A percentile compares a stretch with the other conserved stretches of the same genome.
Evolutionary conservation across 345 rosid genomes (phyloP).

Genomic region (Conringia planisiliqua): DNA sequence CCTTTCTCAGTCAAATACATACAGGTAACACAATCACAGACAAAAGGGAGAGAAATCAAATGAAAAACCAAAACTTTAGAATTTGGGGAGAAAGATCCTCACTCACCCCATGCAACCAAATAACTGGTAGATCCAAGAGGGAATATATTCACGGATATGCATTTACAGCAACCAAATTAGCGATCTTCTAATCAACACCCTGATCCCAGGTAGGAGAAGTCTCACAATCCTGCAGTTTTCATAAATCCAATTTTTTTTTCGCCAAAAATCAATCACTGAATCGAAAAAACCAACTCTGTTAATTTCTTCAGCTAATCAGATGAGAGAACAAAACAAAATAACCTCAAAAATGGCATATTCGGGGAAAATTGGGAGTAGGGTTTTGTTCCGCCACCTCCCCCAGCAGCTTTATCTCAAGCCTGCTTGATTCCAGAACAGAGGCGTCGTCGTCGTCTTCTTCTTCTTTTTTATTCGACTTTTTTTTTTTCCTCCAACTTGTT

Average conservation of each 20-base stretch:
- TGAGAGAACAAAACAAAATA: not conserved
- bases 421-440: not conserved
- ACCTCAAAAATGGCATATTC: conserved; percentile 56
- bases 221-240: conserved; percentile 31
- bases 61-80: not conserved
- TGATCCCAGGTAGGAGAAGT: conserved; percentile 42
- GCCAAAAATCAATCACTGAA: not conserved
- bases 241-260: not conserved
- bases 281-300: not conserved
- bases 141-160: conserved; percentile 46
- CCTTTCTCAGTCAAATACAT: not conserved
- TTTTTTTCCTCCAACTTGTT: not conserved
- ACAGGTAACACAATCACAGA: not conserved
- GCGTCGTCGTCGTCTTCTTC: not conserved
- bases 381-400: conserved; percentile 24
- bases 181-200: conserved; percentile 38
- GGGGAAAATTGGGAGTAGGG: conserved; percentile 30
- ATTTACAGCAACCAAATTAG: conserved; percentile 42
- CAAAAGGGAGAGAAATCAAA: not conserved
- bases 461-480: conserved; percentile 8
- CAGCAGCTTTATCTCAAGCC: conserved; percentile 3
- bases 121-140: conserved; percentile 52
- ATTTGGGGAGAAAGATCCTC: conserved; percentile 19
- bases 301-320: not conserved
- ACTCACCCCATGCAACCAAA: conserved; percentile 69